A percentile compares a stretch with the other conserved stretches of the same genome.
Evolutionary conservation across 306 rosid species (phyloP).

Genomic region (Begonia peltatifolia): DNA sequence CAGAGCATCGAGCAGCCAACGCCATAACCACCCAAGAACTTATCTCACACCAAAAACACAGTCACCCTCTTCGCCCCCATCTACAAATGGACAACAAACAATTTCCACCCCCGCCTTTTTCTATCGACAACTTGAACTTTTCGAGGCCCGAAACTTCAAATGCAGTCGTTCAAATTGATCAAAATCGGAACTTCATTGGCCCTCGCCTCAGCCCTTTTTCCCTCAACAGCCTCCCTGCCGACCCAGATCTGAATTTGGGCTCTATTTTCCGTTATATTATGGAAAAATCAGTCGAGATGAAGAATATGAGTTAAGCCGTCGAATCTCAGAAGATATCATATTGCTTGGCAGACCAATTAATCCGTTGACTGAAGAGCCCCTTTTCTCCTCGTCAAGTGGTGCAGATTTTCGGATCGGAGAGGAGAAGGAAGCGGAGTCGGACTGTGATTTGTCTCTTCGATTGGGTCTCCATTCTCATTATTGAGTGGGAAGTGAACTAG

Average conservation of each 20-base stretch:
- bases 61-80: constrained; percentile 32
- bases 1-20: constrained; percentile 92
- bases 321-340: constrained; percentile 23
- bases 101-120: constrained; percentile 20
- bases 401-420: constrained; percentile 21
- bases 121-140: constrained; percentile 28
- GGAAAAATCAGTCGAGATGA: constrained; percentile 28
- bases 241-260: constrained; percentile 41
- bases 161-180: constrained; percentile 24
- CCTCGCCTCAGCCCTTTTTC: constrained; percentile 33
- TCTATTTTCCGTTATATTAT: constrained; percentile 74
- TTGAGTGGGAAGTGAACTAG: constrained; percentile 25
- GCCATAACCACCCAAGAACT: constrained; percentile 72
- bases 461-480: constrained; percentile 47
- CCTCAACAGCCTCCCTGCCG: constrained; percentile 24
- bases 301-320: constrained; percentile 25
- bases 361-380: constrained; percentile 31
- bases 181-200: constrained; percentile 20
- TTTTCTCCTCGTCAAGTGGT: constrained; percentile 19
- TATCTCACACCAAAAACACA: constrained; percentile 64
- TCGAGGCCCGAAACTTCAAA: constrained; percentile 21
- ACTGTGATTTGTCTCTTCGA: constrained; percentile 74
- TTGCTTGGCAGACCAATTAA: constrained; percentile 60
- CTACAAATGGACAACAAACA: constrained; percentile 33
- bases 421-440: constrained; percentile 29